These are phyloP conservation scores for Lipomyces yamadae DNA, from an alignment of 805 yeast species.

Conservation along the genomic window DNA sequence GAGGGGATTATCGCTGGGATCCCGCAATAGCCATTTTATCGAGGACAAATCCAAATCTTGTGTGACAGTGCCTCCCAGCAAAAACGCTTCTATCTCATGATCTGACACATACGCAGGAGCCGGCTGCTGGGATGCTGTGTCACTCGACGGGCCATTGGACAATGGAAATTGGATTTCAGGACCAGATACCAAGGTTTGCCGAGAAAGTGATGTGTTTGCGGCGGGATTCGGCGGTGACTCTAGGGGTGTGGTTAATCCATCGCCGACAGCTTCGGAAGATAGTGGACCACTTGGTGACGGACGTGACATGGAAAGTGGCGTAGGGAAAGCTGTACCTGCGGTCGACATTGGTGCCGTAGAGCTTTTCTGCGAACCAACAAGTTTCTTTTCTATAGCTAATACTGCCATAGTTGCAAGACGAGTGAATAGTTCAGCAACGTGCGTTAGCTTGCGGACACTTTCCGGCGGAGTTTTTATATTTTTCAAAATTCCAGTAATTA, in stretches of 20 bases:
- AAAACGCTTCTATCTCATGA: constrained; percentile 15
- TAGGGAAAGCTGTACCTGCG: neutral
- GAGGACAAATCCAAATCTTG: neutral
- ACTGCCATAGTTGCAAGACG: constrained; percentile 17
- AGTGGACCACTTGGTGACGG: neutral
- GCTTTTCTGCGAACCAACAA: neutral
- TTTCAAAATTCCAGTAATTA: constrained; percentile 14
- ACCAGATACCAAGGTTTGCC: neutral
- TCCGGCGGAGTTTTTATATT: constrained; percentile 7
- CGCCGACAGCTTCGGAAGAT: neutral
- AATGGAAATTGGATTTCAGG: neutral
- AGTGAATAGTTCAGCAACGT: constrained; percentile 25
- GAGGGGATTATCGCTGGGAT: neutral
- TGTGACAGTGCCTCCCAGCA: constrained; percentile 14
- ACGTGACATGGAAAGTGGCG: neutral
- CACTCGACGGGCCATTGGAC: neutral
- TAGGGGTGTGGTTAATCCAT: neutral
- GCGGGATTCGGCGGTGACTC: neutral
- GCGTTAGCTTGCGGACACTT: constrained; percentile 15
- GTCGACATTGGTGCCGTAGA: neutral
- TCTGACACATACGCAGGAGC: constrained; percentile 7
- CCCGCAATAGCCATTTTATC: constrained; percentile 1
- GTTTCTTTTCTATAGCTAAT: neutral
- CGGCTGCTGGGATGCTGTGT: neutral
- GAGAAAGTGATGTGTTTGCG: neutral